Evolutionary conservation across 345 rosid genomes (phyloP).

Genomic region (Syzygium aqueum): DNA sequence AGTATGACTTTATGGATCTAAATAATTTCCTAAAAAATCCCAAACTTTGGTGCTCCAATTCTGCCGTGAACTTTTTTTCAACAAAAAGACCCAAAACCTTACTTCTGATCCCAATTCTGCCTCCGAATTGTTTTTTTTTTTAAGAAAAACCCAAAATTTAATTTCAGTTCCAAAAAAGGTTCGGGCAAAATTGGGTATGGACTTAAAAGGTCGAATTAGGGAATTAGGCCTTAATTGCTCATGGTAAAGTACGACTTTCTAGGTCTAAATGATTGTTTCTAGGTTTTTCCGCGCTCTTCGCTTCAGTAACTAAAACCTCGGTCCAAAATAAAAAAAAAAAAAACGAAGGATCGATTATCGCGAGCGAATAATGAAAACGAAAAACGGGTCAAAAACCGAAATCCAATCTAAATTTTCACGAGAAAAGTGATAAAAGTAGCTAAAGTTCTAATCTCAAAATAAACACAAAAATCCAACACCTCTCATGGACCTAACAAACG

Average conservation of each 20-base stretch:
- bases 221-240: not conserved
- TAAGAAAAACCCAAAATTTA: accelerated
- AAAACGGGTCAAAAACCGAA: not conserved
- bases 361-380: not conserved
- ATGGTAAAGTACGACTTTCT: too few species aligned
- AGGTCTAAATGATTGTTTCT: too few species aligned
- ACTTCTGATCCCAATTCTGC: not conserved
- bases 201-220: too few species aligned
- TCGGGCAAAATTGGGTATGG: not conserved
- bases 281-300: too few species aligned
- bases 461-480: not conserved
- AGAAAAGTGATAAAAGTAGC: not conserved
- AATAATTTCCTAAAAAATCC: not conserved
- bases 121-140: accelerated
- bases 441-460: not conserved
- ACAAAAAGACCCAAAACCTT: not conserved
- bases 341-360: not conserved
- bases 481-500: not conserved
- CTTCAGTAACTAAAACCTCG: too few species aligned
- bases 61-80: not conserved
- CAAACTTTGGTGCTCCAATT: not conserved
- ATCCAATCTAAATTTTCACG: not conserved
- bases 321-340: not conserved
- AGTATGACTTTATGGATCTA: not conserved
- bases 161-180: not conserved